Evolutionary conservation across 2,329 filamentous ascomycete species (phyloP).

Genomic region (Stemphylium lycopersici): DNA sequence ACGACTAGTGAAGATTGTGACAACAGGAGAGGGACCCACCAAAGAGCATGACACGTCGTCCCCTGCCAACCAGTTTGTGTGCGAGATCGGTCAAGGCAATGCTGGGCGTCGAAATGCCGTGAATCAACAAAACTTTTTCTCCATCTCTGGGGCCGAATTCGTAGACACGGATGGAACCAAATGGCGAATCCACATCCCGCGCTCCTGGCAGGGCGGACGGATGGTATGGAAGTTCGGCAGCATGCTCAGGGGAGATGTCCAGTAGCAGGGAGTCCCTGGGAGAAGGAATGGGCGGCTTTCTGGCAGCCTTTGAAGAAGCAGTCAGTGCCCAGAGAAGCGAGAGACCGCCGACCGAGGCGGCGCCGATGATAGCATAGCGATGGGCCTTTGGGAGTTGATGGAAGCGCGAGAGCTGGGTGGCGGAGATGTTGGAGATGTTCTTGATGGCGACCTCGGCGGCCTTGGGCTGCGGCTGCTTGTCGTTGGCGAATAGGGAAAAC

Average conservation of each 20-base stretch:
- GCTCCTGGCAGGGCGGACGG: conserved; percentile 72
- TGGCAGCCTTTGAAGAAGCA: conserved; percentile 22
- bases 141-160: conserved; percentile 79
- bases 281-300: conserved; percentile 30
- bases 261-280: conserved; percentile 37
- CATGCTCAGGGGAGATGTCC: conserved; percentile 30
- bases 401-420: conserved; percentile 23
- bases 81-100: conserved; percentile 72
- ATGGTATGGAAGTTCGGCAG: conserved; percentile 62
- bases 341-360: conserved; percentile 35
- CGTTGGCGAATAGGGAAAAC: conserved; percentile 27
- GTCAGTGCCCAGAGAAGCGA: conserved; percentile 31
- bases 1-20: conserved; percentile 4
- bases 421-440: conserved; percentile 16
- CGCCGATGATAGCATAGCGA: conserved; percentile 28
- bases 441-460: conserved; percentile 13
- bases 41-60: conserved; percentile 80
- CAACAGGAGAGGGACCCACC: conserved; percentile 51
- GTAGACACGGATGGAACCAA: conserved; percentile 74
- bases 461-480: conserved; percentile 17
- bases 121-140: conserved; percentile 74
- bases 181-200: conserved; percentile 71
- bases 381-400: conserved; percentile 23
- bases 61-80: conserved; percentile 66
- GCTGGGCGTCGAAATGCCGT: conserved; percentile 82